Evolutionary conservation across 2,329 filamentous ascomycete genomes (phyloP), one percentile per base, ranked within the genome.

Genomic region (Epichloe festucae): DNA sequence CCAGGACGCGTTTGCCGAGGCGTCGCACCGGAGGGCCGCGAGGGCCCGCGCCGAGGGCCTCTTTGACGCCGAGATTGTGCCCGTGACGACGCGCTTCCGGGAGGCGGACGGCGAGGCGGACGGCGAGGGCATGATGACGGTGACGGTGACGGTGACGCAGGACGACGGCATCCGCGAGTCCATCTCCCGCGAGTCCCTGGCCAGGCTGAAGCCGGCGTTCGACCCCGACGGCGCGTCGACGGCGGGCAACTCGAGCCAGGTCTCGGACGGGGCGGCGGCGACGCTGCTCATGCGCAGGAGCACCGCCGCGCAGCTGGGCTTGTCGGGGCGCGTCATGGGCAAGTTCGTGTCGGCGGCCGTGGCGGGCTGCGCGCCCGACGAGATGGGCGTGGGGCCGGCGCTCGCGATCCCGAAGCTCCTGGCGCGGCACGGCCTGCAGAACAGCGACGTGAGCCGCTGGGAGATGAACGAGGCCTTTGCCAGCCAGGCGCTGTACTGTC

Each of bases 311-410:
- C 77, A 80, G 51, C 76, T 95, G 0, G 89, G 89, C 0, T 73
- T 95, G 1, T 68, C 73, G 14, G 75, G 73, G 5, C 73, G 72
- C 31, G 87, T 95, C 61, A 82, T 94, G 53, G 90, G 85, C 38
- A 89, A 86, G 66, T 96, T 90, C 73, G 86, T 89, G 0, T 84
- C 79, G 0, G 84, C 86, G 1, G 77, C 82, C 34, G 83, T 87
- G 11, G 81, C 82, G 0, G 90, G 91, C 12, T 94, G 88, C 64
- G 75, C 74, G 49, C 90, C 91, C 0, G 89, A 95, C 62, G 89
- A 95, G 75, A 96, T 97, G 91, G 90, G 91, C 40, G 75, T 96
- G 53, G 90, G 91, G 0, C 90, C 91, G 0, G 88, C 89, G 0
- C 63, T 95, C 31, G 90, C 88, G 0, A 91, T 96, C 49, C 90